Base-by-base conservation (phyloP, 2,329 filamentous ascomycete genomes). In the Paraconiothyrium brasiliense region DNA sequence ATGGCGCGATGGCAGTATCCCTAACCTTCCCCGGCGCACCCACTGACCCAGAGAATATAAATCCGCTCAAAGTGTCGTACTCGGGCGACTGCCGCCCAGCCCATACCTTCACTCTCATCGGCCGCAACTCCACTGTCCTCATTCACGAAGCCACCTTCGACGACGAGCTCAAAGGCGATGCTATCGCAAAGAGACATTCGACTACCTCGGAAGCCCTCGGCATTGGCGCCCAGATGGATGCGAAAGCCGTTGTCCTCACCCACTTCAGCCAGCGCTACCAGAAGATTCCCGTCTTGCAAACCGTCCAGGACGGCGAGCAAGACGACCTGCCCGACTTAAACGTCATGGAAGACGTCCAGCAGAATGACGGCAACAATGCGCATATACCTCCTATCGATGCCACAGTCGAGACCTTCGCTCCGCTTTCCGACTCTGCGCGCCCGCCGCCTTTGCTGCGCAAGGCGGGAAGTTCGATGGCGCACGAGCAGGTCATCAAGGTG, bases 131-230 rank as follows among this genome's bases (percentile, higher is more conserved):
- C 1, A 97, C 94, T 14, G 85, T 99, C 7, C 87, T 97, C 5
- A 88, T 99, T 59, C 95, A 99, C 81, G 95, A 99, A 84, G 94
- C 93, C 64, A 99, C 95, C 0, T 98, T 99, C 74, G 92, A 95
- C 69, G 92, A 97, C 74, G 92, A 95, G 71, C 86, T 97, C 69
- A 71, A 79, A 43, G 87, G 85, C 16, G 94, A 97, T 71, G 95
- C 95, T 4, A 75, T 85, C 32, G 92, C 90, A 55, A 99, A 99
- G 86, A 93, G 91, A 74, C 95, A 99, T 82, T 92, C 87, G 43
- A 99, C 95, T 9, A 92, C 93, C 64, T 86, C 86, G 14, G 95
- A 99, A 81, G 95, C 95, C 0, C 85, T 99, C 3, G 84, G 83
- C 48, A 86, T 98, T 3, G 94, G 90, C 1, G 84, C 86, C 13